Evolutionary conservation across 1,284 basidiomycete genomes (phyloP), one percentile per base, ranked within the genome.

Genomic region (Ceratobasidium sp.): DNA sequence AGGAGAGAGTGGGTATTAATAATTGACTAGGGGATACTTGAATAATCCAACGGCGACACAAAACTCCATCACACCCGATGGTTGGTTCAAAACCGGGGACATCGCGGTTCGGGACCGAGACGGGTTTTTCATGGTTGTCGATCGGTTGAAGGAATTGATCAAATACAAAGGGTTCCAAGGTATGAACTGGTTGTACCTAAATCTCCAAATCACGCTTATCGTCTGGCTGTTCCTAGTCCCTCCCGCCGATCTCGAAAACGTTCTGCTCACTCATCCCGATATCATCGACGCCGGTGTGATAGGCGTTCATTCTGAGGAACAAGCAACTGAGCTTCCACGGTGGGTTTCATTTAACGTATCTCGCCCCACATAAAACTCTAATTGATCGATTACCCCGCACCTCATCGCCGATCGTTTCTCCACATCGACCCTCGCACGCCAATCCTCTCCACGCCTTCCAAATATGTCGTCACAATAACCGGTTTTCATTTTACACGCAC

Each of bases 71-170:
- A 95, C 93, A 0, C 83, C 86, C 0, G 91, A 94, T 79, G 89
- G 90, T 2, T 97, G 93, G 93, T 93, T 95, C 87, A 94, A 93
- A 87, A 96, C 94, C 0, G 95, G 95, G 0, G 95, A 96, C 84
- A 89, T 95, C 63, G 91, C 89, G 0, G 84, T 89, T 13, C 84
- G 89, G 10, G 92, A 94, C 80, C 81, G 84, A 2, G 90, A 94
- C 1, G 94, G 94, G 0, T 91, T 86, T 80, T 91, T 89, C 81
- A 88, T 86, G 66, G 90, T 94, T 70, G 90, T 94, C 1, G 93
- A 94, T 82, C 84, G 93, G 60, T 88, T 90, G 80, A 96, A 96
- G 82, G 95, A 96, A 83, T 85, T 96, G 46, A 94, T 96, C 86
- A 95, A 96, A 84, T 95, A 95, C 85, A 93, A 91, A 89, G 90